A percentile compares a stretch with the other conserved stretches of the same genome.
Evolutionary conservation across 805 yeast genomes (phyloP).

Genomic region (Candida nitratophila): DNA sequence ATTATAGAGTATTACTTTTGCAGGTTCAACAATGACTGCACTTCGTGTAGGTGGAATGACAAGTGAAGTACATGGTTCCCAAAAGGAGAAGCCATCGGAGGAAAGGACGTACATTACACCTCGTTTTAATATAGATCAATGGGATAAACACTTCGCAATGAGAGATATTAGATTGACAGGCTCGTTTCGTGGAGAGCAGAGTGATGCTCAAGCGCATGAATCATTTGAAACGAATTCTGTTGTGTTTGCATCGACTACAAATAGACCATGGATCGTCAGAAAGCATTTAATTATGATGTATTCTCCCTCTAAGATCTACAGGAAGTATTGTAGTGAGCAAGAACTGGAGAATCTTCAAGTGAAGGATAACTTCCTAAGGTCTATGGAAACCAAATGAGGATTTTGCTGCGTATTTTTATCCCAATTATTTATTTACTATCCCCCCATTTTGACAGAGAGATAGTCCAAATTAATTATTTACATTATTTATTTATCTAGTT

Average conservation of each 20-base stretch:
- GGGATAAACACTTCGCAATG: slow-evolving; percentile 53
- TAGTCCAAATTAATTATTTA: too few species aligned
- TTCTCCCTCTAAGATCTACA: slow-evolving; percentile 29
- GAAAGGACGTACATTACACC: slow-evolving; percentile 48
- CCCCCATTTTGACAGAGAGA: too few species aligned
- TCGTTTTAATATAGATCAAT: slow-evolving; percentile 45
- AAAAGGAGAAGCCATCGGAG: slow-evolving; percentile 5
- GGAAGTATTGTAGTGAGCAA: slow-evolving; percentile 26
- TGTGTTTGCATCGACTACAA: slow-evolving; percentile 24
- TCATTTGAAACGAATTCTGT: slow-evolving; percentile 65
- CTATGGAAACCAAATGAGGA: slow-evolving; percentile 20
- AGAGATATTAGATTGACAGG: slow-evolving; percentile 79
- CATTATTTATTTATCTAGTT: too few species aligned
- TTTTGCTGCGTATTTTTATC: too few species aligned
- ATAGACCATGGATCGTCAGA: slow-evolving; percentile 31
- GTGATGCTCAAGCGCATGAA: slow-evolving; percentile 65
- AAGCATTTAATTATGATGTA: slow-evolving; percentile 33
- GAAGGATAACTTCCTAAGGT: slow-evolving; percentile 28
- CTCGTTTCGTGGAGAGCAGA: slow-evolving; percentile 58
- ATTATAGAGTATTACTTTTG: slow-evolving; percentile 37
- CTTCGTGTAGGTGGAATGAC: slow-evolving; percentile 23
- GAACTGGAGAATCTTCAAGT: slow-evolving; percentile 25
- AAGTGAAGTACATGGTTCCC: slow-evolving; percentile 4
- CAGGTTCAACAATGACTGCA: slow-evolving; percentile 42
- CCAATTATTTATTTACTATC: too few species aligned